Base-by-base conservation (phyloP, 345 rosid species). In the Pelargonium nanum region DNA sequence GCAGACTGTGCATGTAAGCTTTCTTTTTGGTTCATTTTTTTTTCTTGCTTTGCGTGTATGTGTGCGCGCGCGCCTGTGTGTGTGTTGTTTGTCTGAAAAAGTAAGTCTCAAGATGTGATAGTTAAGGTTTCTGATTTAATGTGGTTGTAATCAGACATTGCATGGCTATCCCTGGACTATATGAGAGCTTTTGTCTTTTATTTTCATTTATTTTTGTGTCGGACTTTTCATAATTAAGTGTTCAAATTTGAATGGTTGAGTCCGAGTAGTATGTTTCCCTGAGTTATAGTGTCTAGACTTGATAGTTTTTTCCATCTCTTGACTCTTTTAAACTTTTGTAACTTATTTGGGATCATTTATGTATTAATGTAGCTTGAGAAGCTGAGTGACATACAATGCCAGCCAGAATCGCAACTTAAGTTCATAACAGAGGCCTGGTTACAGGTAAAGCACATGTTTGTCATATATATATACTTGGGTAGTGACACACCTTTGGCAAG, bases 371-470 rank as follows among this genome's bases (percentile, higher is more conserved):
- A 86, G 96, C 84, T 89, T 68, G 94, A 78, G 78, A 86, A 79
- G 81, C 85, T 89, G 13, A 89, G 96, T 45, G 91, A 89, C 73
- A 67, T 81, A 72, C 88, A 89, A 53, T 78, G 91, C 76, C 88
- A 83, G 59, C 87, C 96, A 24, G 87, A 86, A 70, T 82, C 96
- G 23, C 96, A 89, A 75, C 79, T 89, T 51, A 86, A 89, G 73
- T 89, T 89, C 75, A 84, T 86, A 52, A 78, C 85, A 34, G 96
- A 89, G 64, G 96, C 96, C 24, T 89, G 91, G 91, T 79, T 84
- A 65, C 96, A 89, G 86, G 96, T 86, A 76, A 73, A 44, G 83
- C 19, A 85, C 80, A 68, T n/a, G n/a, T n/a, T n/a, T n/a, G n/a
- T n/a, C n/a, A n/a, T n/a, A n/a, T n/a, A n/a, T n/a, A n/a, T n/a